Conservation (phyloP, 2,329 filamentous ascomycete genomes). For the Colletotrichum liaoningense region DNA sequence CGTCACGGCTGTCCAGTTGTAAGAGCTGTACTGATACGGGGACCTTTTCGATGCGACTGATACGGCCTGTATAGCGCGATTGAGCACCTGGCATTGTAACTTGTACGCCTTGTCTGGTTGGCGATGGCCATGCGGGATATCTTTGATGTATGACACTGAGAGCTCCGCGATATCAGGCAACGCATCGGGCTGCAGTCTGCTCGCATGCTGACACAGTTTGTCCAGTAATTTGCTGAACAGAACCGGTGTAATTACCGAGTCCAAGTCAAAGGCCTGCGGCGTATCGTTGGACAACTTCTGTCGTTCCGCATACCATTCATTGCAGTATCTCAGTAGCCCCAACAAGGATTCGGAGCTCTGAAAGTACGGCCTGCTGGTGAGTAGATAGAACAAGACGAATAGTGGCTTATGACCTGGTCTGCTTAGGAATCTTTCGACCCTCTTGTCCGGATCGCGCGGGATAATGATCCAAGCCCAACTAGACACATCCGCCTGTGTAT, state of each 20-base stretch:
- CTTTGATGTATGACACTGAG: conserved; percentile 43
- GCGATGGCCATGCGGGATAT: conserved; percentile 35
- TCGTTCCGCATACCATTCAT: conserved; percentile 14
- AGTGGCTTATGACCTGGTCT: conserved; percentile 18
- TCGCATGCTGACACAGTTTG: conserved; percentile 17
- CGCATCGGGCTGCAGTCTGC: conserved; percentile 42
- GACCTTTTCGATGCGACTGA: conserved; percentile 44
- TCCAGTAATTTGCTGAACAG: conserved; percentile 8
- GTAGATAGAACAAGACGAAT: conserved; percentile 30
- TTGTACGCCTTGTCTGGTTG: conserved; percentile 36
- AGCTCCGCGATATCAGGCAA: conserved; percentile 45
- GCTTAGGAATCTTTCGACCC: conserved; percentile 19
- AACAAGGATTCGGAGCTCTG: conserved; percentile 9
- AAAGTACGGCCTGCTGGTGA: not conserved
- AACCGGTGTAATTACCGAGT: not conserved
- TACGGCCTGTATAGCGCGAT: conserved; percentile 47
- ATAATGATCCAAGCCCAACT: conserved; percentile 27
- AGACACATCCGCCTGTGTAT: not conserved
- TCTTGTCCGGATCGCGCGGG: conserved; percentile 10
- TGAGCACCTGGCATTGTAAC: conserved; percentile 48
- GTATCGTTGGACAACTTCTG: not conserved
- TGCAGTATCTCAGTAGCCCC: conserved; percentile 26
- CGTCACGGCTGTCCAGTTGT: conserved; percentile 70
- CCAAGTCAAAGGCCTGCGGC: not conserved
- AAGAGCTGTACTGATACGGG: conserved; percentile 51